These are phyloP conservation scores for Obba rivulosa DNA, from an alignment of 768 basidiomycete species.

Conservation along the genomic window DNA sequence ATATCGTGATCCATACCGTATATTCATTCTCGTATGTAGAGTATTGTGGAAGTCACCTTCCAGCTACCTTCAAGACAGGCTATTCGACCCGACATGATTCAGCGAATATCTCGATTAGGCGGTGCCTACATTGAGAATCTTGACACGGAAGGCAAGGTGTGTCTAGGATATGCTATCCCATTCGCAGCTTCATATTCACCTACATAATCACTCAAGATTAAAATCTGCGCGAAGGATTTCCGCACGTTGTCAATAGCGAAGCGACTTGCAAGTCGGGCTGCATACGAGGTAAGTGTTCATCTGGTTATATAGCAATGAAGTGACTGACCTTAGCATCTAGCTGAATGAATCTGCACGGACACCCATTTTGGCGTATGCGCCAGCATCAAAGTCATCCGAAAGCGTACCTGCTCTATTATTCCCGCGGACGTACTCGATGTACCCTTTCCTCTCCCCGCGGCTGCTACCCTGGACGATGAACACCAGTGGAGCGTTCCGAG, in stretches of 20 bases:
- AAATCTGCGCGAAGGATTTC: constrained; percentile 45
- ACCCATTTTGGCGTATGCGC: constrained; percentile 17
- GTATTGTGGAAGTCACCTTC: constrained; percentile 27
- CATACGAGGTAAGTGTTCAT: constrained; percentile 41
- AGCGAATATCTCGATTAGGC: constrained; percentile 62
- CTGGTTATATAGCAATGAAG: constrained; percentile 6
- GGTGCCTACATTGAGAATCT: constrained; percentile 58
- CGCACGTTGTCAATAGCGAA: constrained; percentile 39
- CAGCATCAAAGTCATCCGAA: constrained; percentile 3
- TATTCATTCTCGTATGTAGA: constrained; percentile 11
- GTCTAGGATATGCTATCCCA: background rate
- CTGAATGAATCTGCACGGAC: background rate
- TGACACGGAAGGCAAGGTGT: constrained; percentile 41
- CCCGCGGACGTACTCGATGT: constrained; percentile 50
- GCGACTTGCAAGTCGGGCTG: constrained; percentile 46
- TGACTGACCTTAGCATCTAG: constrained; percentile 1
- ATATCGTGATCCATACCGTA: background rate
- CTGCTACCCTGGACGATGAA: constrained; percentile 44
- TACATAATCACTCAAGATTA: constrained; percentile 35
- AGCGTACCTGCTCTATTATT: constrained; percentile 15
- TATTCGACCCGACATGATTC: constrained; percentile 44
- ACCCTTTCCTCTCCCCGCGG: constrained; percentile 55
- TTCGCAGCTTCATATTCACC: background rate
- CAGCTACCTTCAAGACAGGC: constrained; percentile 39
- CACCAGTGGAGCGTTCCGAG: constrained; percentile 44